Base-by-base conservation (phyloP, 2,329 filamentous ascomycete genomes). In the Colletotrichum phormii region DNA sequence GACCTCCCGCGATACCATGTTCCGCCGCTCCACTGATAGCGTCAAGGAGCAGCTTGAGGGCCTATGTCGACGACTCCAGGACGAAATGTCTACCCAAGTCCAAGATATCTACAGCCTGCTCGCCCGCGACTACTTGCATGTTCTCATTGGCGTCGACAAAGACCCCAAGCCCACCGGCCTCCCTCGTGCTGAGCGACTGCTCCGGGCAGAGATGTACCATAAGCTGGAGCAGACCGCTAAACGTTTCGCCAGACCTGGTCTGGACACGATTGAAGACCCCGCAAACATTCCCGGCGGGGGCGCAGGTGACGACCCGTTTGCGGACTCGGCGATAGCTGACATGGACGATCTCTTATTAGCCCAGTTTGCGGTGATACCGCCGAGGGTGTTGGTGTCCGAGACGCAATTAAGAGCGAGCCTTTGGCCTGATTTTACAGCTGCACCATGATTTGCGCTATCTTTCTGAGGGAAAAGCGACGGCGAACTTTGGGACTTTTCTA, bases 41-140 rank as follows among this genome's bases (percentile, higher is more conserved):
- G 77, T 79, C 8, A 67, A 69, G 46, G 15, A 62, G 12, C 74
- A 75, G 59, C 75, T 79, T 15, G 60, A 51, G 49, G 35, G 33
- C 2, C 26, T 73, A 15, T 71, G 55, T 31, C 22, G 49, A 7
- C 60, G 67, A 18, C 46, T 65, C 3, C 46, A 73, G 24, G n/a
- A 71, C 13, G 60, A 55, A 13, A 37, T 73, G 46, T 15, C 46
- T 0, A 15, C 13, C 4, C 66, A 73, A 49, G 46, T 73, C 9
- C 66, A 73, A n/a, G 66, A 64, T 1, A 65, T 73, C 22, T 71
- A 73, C 46, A 65, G 70, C 31, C 6, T 73, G 2, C 46, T 73
- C 31, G 71, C 67, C 15, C 66, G 60, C 18, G 71, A 73, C 35
- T 73, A 73, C 13, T 31, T 70, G n/a, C 54, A 59, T 24, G 70